These are phyloP conservation scores for Botryotinia narcissicola DNA, from an alignment of 2,329 filamentous ascomycete genomes.

Conservation along the genomic window DNA sequence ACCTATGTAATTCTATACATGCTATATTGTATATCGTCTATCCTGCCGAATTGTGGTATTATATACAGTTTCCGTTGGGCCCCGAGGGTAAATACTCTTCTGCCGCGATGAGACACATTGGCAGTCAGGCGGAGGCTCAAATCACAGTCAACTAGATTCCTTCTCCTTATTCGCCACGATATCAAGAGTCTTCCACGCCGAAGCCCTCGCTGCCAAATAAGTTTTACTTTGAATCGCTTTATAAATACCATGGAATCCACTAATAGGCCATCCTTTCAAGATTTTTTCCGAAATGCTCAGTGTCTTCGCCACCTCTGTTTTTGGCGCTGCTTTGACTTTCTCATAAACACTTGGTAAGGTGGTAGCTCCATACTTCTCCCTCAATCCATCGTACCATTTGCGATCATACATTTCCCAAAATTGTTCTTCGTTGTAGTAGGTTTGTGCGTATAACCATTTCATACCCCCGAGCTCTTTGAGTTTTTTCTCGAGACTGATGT, in stretches of 20 bases:
- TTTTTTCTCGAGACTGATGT: constrained; percentile 68
- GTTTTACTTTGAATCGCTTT: constrained; percentile 54
- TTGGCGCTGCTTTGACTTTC: constrained; percentile 57
- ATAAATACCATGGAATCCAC: constrained; percentile 58
- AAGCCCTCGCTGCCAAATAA: constrained; percentile 34
- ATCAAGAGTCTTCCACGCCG: constrained; percentile 30
- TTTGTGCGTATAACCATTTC: constrained; percentile 87
- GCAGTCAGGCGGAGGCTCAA: too few species aligned
- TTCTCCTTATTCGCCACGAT: neutral
- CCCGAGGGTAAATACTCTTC: neutral
- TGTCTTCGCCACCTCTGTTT: constrained; percentile 48
- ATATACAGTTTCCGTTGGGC: neutral
- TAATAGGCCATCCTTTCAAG: constrained; percentile 54
- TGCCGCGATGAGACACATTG: neutral
- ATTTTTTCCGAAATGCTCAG: constrained; percentile 43
- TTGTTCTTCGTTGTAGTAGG: constrained; percentile 72
- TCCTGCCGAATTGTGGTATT: neutral
- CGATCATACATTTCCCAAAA: constrained; percentile 65
- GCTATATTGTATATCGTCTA: neutral
- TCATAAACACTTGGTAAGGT: constrained; percentile 67
- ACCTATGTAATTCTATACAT: neutral
- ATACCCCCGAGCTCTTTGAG: constrained; percentile 68
- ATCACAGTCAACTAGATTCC: neutral
- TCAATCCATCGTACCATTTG: constrained; percentile 59
- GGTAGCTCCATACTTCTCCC: constrained; percentile 60